Evolutionary conservation across 2,329 filamentous ascomycete species (phyloP), one percentile per base, ranked within the genome.

Genomic region (Fusarium avenaceum): DNA sequence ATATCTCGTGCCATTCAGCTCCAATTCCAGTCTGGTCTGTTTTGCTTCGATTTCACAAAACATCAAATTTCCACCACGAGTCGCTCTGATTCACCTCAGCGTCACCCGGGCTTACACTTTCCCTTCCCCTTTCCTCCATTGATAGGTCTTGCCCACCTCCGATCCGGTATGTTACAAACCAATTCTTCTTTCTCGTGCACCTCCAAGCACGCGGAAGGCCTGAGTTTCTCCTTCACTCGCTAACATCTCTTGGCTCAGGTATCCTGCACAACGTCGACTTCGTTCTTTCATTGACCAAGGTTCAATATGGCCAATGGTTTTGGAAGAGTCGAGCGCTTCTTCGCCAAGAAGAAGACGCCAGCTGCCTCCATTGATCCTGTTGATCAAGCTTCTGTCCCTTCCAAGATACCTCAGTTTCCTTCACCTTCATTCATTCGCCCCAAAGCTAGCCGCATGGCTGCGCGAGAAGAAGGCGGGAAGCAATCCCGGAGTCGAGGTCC

Each of bases 401-500:
- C 74, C 10, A 51, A 73, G 24, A 78, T 75, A 50, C 79, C 78
- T 50, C 76, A 79, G 49, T 87, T 86, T 64, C 85, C 85, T 6
- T 80, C 80, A 20, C 81, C 85, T 8, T 85, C 85, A 1, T 89
- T 86, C 67, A 85, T 89, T 64, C 81, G 84, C 45, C 87, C 87
- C 26, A 87, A 80, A 38, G 80, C 82, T 17, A 80, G 79, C 55
- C 82, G 84, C 24, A 89, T 89, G 87, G 77, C 82, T 46, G 86
- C 87, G n/a, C 81, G 87, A 47, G 83, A 87, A 47, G 85, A 85
- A 71, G 69, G 78, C 19, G 74, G 76, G 32, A 65, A 76, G 32
- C 75, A 78, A 45, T 67, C 74, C 24, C 48, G 68, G 33, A 60
- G 68, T 40, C 74, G 76, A 53, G 76, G 75, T 32, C 76, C 75